Base-by-base conservation (phyloP, 208 protist genomes). In the Leishmania amazonensis region DNA sequence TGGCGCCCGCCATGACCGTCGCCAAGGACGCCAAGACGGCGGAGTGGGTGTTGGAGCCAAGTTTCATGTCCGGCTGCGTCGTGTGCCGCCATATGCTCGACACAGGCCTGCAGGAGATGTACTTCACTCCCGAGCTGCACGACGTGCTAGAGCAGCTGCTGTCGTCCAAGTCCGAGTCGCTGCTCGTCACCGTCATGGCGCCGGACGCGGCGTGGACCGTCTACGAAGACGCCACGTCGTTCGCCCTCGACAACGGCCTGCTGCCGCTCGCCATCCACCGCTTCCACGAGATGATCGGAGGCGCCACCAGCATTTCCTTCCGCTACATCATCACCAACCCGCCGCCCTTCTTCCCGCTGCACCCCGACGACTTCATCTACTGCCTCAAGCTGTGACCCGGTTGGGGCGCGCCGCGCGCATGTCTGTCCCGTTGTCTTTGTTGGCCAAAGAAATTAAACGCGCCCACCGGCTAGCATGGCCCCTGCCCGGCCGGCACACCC, bases 251-350 rank as follows among this genome's bases (percentile, higher is more conserved):
- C 73, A 85, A 83, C 57, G 78, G 70, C 24, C 72, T 89, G 40
- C 76, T 89, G 24, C 83, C 86, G n/a, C 76, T 89, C 54, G 86
- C 76, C 35, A 85, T 89, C 70, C 83, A 89, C 67, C 81, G 86
- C 40, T 79, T 80, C 42, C 80, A 87, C 58, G 79, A 81, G 75
- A 78, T 81, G 57, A 24, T 62, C 74, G 57, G 67, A 40, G 77
- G 68, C 31, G 71, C 71, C n/a, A 75, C 64, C 71, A 81, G 47
- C 60, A 51, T 79, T 2, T 79, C 80, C n/a, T 86, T 87, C 42
- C 86, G 86, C 75, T 89, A 85, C 74, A 87, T 89, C 57, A 82
- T 89, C 64, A 89, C 86, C 8, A 89, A 89, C 76, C 86, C 86
- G 21, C 86, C 86, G 47, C 76, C 83, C 35, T 51, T 76, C 28